Percentiles rank a stretch among this genome's conserved stretches.
Conservation (phyloP, 768 basidiomycete species). For the Boletus coccyginus region DNA sequence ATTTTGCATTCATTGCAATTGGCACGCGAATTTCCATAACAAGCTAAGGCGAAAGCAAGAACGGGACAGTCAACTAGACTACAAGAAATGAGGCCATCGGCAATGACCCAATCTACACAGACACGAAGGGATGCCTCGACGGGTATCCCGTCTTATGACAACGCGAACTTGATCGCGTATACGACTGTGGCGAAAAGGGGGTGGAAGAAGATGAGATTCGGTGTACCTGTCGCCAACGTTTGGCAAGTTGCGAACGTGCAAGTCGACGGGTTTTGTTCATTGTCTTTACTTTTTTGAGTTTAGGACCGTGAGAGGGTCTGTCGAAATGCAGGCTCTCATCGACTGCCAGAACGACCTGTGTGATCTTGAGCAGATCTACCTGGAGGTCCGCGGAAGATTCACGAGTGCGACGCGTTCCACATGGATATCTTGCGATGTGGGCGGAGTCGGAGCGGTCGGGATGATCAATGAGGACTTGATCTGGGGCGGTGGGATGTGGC, state of each 20-base stretch:
- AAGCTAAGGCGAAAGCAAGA: background rate
- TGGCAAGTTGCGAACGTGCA: conserved; percentile 10
- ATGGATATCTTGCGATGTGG: conserved; percentile 32
- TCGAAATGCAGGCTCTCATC: conserved; percentile 10
- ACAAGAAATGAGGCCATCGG: conserved; percentile 7
- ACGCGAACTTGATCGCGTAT: conserved; percentile 7
- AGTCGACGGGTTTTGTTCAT: conserved; percentile 1
- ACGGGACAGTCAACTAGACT: background rate
- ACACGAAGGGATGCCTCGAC: conserved; percentile 4
- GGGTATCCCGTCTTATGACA: conserved; percentile 1
- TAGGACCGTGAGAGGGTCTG: background rate
- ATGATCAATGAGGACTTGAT: conserved; percentile 24
- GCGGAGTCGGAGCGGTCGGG: conserved; percentile 28
- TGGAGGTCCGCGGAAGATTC: conserved; percentile 34
- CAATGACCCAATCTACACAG: conserved; percentile 15
- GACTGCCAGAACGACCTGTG: conserved; percentile 18
- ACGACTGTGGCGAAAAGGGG: conserved; percentile 26
- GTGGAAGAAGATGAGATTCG: conserved; percentile 24
- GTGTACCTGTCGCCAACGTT: conserved; percentile 11
- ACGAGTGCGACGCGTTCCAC: conserved; percentile 25
- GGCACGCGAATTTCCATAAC: conserved; percentile 9
- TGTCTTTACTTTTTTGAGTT: conserved; percentile 21
- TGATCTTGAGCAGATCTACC: conserved; percentile 26
- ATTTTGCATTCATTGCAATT: conserved; percentile 9
- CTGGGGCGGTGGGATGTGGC: conserved; percentile 24